Evolutionary conservation across 257 asterid species (phyloP), one percentile per base, ranked within the genome.

Genomic region (Thymus mandschuricus): DNA sequence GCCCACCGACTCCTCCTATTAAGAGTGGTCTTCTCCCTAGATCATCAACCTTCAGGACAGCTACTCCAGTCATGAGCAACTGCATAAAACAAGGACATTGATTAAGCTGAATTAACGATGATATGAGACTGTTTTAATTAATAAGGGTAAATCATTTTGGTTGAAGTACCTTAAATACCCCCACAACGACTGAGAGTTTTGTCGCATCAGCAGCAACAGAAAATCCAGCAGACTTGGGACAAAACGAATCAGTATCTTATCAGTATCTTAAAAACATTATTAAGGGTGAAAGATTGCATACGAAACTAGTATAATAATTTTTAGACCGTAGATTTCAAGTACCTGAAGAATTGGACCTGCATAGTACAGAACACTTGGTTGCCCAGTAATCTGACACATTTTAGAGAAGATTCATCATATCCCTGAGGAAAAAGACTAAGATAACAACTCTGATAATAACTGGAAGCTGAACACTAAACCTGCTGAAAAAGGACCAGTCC

Each of bases 261-360:
- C 21, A 21, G 21, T 21, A 21, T 21, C 21, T 21, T 21, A 76
- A 46, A 33, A 64, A 10, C 38, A 54, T 66, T 10, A 64, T 50
- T 58, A 75, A 55, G 15, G 3, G 5, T 50, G 38, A n/a, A 64
- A 62, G 60, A 40, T 29, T 10, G 21, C 44, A 44, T 46, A 56
- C 8, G 73, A 60, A 68, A 67, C 13, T 12, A 15, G 68, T 3
- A 61, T 61, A 0, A 35, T 66, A 49, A 44, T 43, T 49, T 45
- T 66, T 61, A 11, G 52, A 38, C 21, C 31, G 10, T 54, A 54
- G 60, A 52, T 49, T 58, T 34, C 35, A 57, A 69, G 60, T 85
- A 93, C 98, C 97, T 94, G 99, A 76, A 94, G 96, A 75, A 94
- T 94, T 68, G 99, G 66, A 78, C 97, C 97, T 21, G 97, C 99